Evolutionary conservation across 2,329 filamentous ascomycete genomes (phyloP).

Genomic region (Phialophora chinensis): DNA sequence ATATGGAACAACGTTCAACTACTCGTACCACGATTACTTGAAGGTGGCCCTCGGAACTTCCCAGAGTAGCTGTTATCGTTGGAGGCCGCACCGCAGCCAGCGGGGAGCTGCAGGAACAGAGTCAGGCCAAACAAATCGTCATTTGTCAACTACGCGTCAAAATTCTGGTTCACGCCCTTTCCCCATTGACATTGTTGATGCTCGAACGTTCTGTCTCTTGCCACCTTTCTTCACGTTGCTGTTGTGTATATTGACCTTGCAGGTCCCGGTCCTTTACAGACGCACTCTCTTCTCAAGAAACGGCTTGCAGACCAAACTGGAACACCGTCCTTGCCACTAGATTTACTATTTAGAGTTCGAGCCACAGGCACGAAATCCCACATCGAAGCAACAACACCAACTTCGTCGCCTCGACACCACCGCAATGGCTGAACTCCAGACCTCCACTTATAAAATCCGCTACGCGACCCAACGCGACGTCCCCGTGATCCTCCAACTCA

Average conservation of each 20-base stretch:
- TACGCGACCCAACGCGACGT: conserved; percentile 66
- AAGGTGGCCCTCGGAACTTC: background rate
- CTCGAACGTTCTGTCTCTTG: background rate
- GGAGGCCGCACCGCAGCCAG: too few relatives aligned
- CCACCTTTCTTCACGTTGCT: background rate
- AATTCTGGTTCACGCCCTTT: background rate
- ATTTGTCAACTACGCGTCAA: background rate
- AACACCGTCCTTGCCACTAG: background rate
- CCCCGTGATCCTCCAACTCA: conserved; percentile 77
- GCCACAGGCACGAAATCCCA: background rate
- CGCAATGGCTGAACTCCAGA: conserved; percentile 35
- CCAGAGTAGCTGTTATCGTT: too few relatives aligned
- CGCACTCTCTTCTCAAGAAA: background rate
- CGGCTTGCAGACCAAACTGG: background rate
- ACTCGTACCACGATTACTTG: background rate
- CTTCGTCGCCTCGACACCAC: background rate
- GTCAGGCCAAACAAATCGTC: background rate
- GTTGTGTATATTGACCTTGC: too few relatives aligned
- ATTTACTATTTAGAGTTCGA: background rate
- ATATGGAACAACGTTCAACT: background rate
- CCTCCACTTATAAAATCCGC: conserved; percentile 37
- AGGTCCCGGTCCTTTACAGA: background rate
- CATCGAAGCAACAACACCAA: background rate
- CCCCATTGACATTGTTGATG: background rate
- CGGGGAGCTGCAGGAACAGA: background rate